Conservation (phyloP, 1,139 yeast species). For the Barnettozyma hawaiiensis region DNA sequence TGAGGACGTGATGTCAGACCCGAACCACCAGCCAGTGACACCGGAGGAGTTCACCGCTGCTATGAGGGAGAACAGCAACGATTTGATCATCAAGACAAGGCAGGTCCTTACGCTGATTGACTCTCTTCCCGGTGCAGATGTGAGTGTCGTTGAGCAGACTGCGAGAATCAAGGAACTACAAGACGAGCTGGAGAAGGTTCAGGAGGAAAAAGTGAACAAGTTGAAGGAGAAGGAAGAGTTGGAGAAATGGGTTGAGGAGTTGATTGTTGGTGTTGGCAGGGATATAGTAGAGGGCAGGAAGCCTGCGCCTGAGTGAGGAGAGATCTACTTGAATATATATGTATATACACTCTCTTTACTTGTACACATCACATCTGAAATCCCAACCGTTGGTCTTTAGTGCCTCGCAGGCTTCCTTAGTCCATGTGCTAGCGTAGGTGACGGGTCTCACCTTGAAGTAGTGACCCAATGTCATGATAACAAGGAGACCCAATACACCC, state of each 20-base stretch:
- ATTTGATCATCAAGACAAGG: constrained; percentile 76
- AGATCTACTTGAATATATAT: not conserved
- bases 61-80: constrained; percentile 77
- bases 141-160: constrained; percentile 70
- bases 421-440: constrained; percentile 48
- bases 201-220: constrained; percentile 51
- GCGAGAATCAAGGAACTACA: constrained; percentile 59
- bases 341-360: not conserved
- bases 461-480: constrained; percentile 32
- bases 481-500: constrained; percentile 28
- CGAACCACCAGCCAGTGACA: constrained; percentile 1
- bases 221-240: constrained; percentile 63
- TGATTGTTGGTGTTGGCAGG: constrained; percentile 38
- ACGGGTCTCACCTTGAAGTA: constrained; percentile 41
- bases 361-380: constrained; percentile 41
- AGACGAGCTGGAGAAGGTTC: constrained; percentile 55
- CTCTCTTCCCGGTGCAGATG: constrained; percentile 90
- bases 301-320: not conserved
- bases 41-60: constrained; percentile 86
- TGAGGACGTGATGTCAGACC: constrained; percentile 1
- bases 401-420: constrained; percentile 37
- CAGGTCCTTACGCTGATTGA: constrained; percentile 85
- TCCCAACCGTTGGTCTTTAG: constrained; percentile 42
- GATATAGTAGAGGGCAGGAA: constrained; percentile 22
- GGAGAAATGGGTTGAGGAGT: constrained; percentile 57